These are phyloP conservation scores for Spathaspora sp. DNA, from an alignment of 805 yeast species.

Conservation along the genomic window DNA sequence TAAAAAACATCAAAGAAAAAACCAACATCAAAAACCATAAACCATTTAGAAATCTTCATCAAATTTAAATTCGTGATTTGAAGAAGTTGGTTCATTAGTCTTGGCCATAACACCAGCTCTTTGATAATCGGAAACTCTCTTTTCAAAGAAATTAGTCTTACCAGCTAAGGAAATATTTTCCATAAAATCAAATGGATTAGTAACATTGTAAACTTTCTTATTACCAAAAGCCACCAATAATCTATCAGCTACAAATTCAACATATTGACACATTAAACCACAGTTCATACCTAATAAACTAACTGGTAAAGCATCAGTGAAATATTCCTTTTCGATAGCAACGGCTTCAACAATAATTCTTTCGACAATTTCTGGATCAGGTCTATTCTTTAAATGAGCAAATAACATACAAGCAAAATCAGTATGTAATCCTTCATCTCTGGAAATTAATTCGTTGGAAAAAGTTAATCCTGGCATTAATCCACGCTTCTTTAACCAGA, in stretches of 20 bases:
- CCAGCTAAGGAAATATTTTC: slow-evolving; percentile 98
- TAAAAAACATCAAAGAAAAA: neutral
- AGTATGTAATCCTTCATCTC: slow-evolving; percentile 98
- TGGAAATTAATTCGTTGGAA: slow-evolving; percentile 94
- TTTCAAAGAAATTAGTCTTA: slow-evolving; percentile 97
- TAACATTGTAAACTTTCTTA: slow-evolving; percentile 78
- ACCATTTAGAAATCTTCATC: slow-evolving; percentile 82
- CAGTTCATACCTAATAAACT: slow-evolving; percentile 93
- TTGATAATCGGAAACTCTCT: slow-evolving; percentile 97
- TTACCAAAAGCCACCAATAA: slow-evolving; percentile 87
- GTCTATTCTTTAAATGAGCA: slow-evolving; percentile 89
- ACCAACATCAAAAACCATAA: slow-evolving; percentile 1
- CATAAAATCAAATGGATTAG: slow-evolving; percentile 98
- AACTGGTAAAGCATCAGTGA: slow-evolving; percentile 92
- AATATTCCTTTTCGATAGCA: slow-evolving; percentile 86
- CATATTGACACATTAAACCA: slow-evolving; percentile 93
- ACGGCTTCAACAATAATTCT: slow-evolving; percentile 94
- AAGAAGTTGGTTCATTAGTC: slow-evolving; percentile 44
- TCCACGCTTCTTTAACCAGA: slow-evolving; percentile 99
- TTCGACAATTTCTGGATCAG: slow-evolving; percentile 73
- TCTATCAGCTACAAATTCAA: slow-evolving; percentile 97
- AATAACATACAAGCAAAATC: slow-evolving; percentile 96
- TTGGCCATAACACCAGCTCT: slow-evolving; percentile 98
- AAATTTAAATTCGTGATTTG: slow-evolving; percentile 64
- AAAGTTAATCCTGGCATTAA: slow-evolving; percentile 98